A percentile compares a stretch with the other conserved stretches of the same genome.
These are phyloP conservation scores for Tausonia pullulans DNA, from an alignment of 1,284 basidiomycete genomes.

Conservation along the genomic window DNA sequence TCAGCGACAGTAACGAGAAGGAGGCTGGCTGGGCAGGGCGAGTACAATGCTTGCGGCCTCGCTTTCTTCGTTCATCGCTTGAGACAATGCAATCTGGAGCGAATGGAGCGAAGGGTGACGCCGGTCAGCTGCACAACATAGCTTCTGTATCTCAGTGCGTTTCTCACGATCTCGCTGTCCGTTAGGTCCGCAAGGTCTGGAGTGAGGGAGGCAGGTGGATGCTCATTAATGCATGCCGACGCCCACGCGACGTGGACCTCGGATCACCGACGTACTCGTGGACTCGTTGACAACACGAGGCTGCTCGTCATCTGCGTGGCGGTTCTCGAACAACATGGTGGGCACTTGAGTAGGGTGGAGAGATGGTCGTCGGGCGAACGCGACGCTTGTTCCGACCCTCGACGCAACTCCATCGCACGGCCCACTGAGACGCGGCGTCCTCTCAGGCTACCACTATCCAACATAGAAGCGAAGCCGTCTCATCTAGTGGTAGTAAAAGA, in stretches of 20 bases:
- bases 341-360: background rate
- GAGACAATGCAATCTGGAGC: conserved; percentile 2
- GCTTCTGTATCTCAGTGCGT: background rate
- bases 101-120: background rate
- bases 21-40: too few species aligned
- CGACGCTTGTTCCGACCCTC: background rate
- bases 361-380: background rate
- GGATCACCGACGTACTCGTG: background rate
- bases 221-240: background rate
- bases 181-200: conserved; percentile 1
- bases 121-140: background rate
- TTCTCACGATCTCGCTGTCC: conserved; percentile 2
- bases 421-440: background rate
- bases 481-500: too few species aligned
- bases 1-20: too few species aligned
- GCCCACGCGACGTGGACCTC: background rate
- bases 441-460: background rate
- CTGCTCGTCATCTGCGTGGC: background rate
- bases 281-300: conserved; percentile 1
- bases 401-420: background rate
- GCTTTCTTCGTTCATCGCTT: background rate
- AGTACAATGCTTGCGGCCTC: background rate
- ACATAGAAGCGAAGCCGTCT: too few species aligned
- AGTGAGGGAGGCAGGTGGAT: background rate
- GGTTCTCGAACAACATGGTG: background rate